These are phyloP conservation scores for Gynochthodes officinalis DNA, from an alignment of 257 asterid genomes.

Conservation along the genomic window DNA sequence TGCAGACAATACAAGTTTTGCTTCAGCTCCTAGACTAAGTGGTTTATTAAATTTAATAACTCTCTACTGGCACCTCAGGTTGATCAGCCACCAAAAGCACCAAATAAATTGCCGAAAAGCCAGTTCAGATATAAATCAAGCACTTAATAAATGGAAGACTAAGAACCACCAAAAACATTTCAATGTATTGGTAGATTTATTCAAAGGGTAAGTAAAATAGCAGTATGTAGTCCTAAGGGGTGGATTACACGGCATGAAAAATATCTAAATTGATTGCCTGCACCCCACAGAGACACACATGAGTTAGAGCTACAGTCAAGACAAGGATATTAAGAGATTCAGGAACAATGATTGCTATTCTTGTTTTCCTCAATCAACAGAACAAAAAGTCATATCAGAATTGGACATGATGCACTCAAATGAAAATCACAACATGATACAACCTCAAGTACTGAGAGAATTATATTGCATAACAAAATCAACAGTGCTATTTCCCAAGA, in stretches of 20 bases:
- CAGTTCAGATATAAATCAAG: neutral
- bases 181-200: neutral
- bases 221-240: neutral
- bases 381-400: neutral
- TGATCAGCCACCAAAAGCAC: neutral
- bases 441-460: neutral
- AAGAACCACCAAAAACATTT: neutral
- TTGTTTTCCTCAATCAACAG: neutral
- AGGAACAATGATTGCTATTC: neutral
- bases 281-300: neutral
- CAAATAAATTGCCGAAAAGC: neutral
- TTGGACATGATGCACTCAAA: neutral
- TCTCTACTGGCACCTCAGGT: no score
- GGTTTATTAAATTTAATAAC: neutral
- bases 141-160: neutral
- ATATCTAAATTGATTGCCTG: neutral
- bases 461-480: neutral
- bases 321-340: neutral
- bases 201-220: neutral
- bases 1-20: slow-evolving; percentile 34
- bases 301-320: neutral
- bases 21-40: neutral
- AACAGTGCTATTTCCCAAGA: neutral
- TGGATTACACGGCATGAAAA: neutral
- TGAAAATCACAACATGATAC: neutral